Evolutionary conservation across 1,284 basidiomycete species (phyloP).

Genomic region (Trichosporon faecale): DNA sequence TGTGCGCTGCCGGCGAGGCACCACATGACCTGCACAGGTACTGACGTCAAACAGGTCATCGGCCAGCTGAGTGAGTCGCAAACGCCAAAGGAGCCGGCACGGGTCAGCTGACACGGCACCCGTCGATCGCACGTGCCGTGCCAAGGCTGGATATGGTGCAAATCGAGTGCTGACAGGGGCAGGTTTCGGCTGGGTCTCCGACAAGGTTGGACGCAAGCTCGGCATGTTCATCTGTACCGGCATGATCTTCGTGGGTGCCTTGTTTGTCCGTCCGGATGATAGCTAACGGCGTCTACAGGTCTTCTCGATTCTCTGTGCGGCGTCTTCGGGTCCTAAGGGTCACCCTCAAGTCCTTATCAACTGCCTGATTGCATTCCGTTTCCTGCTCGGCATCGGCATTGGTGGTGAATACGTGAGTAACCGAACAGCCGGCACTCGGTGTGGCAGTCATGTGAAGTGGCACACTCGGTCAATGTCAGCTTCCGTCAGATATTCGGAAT

Average conservation of each 20-base stretch:
- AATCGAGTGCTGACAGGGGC: not conserved
- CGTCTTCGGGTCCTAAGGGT: constrained; percentile 11
- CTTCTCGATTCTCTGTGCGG: constrained; percentile 59
- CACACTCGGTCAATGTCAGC: too few species aligned
- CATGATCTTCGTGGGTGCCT: constrained; percentile 12
- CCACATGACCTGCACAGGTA: not conserved
- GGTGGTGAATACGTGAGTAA: constrained; percentile 70
- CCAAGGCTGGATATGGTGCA: not conserved
- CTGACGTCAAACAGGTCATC: not conserved
- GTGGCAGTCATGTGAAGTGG: not conserved
- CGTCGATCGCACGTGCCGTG: not conserved
- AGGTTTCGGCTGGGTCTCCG: constrained; percentile 64
- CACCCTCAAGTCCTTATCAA: constrained; percentile 60
- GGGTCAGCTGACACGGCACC: not conserved
- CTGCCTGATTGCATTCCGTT: constrained; percentile 81
- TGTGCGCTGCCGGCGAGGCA: not conserved
- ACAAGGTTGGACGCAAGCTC: constrained; percentile 79
- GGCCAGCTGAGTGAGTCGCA: not conserved
- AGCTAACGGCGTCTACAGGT: constrained; percentile 16
- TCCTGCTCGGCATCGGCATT: constrained; percentile 68
- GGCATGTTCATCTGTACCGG: constrained; percentile 22
- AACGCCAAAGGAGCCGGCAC: not conserved
- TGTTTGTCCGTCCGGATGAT: too few species aligned
- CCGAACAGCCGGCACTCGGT: not conserved
- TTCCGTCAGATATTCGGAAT: not conserved